Evolutionary conservation across 2,329 filamentous ascomycete species (phyloP).

Genomic region (Ceratocystis eucalypticola): DNA sequence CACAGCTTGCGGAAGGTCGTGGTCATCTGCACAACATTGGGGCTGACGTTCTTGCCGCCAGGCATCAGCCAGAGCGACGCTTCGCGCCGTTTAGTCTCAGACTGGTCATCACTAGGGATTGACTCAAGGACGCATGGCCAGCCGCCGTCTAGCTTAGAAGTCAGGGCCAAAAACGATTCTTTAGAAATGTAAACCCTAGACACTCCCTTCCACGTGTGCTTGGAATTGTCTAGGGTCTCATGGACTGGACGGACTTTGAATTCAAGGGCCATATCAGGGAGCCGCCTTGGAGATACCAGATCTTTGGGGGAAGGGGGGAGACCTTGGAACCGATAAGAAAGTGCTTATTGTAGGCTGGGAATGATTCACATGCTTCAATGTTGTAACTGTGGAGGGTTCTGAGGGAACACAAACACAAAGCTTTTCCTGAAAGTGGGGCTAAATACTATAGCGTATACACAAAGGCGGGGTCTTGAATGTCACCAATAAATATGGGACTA

Average conservation of each 20-base stretch:
- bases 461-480: neutral
- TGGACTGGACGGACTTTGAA: slow-evolving; percentile 32
- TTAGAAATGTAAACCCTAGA: slow-evolving; percentile 37
- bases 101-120: slow-evolving; percentile 21
- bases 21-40: slow-evolving; percentile 57
- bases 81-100: slow-evolving; percentile 27
- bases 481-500: neutral
- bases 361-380: neutral
- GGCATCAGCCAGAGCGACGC: slow-evolving; percentile 39
- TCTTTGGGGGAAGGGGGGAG: neutral
- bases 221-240: slow-evolving; percentile 32
- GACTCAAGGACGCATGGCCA: slow-evolving; percentile 32
- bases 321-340: neutral
- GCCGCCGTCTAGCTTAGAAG: slow-evolving; percentile 32
- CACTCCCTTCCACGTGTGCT: slow-evolving; percentile 29
- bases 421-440: slow-evolving; percentile 5
- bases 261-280: slow-evolving; percentile 25
- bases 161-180: slow-evolving; percentile 34
- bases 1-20: slow-evolving; percentile 60
- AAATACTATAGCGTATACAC: neutral
- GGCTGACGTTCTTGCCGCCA: slow-evolving; percentile 46
- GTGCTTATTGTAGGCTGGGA: neutral
- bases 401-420: slow-evolving; percentile 7
- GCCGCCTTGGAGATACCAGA: neutral
- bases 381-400: neutral